Conservation (phyloP, 2,329 filamentous ascomycete species). For the Alternaria panax region DNA sequence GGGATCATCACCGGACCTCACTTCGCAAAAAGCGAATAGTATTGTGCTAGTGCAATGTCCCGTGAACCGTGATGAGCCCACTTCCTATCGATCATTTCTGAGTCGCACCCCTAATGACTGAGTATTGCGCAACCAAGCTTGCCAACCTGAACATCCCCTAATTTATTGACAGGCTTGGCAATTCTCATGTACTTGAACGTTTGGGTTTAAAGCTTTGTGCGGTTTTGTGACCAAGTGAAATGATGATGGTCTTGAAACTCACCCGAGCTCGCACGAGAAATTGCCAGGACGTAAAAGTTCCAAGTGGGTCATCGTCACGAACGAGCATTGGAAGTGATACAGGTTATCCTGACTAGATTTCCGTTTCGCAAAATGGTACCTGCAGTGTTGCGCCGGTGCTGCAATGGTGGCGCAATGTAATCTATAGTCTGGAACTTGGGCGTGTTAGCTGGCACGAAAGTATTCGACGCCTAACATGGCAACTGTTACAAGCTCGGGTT, state of each 20-base stretch:
- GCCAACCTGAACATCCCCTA: not conserved
- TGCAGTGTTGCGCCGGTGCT: not conserved
- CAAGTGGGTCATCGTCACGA: not conserved
- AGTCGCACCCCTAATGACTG: slow-evolving; percentile 1
- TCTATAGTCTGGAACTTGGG: slow-evolving; percentile 3
- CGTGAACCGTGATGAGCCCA: slow-evolving; percentile 2
- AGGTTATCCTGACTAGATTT: not conserved
- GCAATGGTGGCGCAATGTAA: slow-evolving; percentile 2
- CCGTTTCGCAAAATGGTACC: not conserved
- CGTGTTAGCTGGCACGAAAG: not conserved
- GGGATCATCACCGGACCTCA: not conserved
- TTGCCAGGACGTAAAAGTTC: slow-evolving; percentile 1
- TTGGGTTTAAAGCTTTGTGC: not conserved
- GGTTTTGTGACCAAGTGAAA: not conserved
- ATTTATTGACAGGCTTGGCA: not conserved
- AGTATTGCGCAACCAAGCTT: not conserved
- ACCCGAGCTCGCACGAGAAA: not conserved
- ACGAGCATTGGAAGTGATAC: not conserved
- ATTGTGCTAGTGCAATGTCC: slow-evolving; percentile 11
- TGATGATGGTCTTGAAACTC: slow-evolving; percentile 3
- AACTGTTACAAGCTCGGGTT: not conserved
- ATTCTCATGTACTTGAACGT: not conserved
- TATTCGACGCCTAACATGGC: not conserved
- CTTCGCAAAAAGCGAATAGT: slow-evolving; percentile 1
- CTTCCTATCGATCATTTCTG: not conserved